Percentiles rank a stretch among this genome's conserved stretches.
These are phyloP conservation scores for Plantago coronopus DNA, from an alignment of 305 asterid species.

Conservation along the genomic window DNA sequence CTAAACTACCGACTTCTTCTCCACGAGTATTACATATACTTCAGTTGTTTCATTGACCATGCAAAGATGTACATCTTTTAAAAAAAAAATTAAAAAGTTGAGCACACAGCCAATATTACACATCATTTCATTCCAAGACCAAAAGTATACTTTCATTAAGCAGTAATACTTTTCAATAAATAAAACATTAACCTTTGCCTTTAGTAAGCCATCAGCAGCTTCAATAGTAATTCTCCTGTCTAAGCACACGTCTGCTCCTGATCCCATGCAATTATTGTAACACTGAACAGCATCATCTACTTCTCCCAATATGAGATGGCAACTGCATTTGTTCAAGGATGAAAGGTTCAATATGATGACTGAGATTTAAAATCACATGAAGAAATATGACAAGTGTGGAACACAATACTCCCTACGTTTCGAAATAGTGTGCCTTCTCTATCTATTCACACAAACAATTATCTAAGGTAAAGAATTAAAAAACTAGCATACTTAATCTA, in stretches of 20 bases:
- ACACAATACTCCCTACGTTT: too few species aligned
- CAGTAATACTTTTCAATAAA: neutral
- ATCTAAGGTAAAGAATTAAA: too few species aligned
- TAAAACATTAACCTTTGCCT: slow-evolving; percentile 62
- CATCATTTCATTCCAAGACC: too few species aligned
- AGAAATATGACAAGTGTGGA: neutral
- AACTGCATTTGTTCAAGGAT: slow-evolving; percentile 41
- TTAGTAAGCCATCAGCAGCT: slow-evolving; percentile 80
- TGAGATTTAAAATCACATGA: slow-evolving; percentile 11
- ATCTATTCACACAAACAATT: too few species aligned
- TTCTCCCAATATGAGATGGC: slow-evolving; percentile 84
- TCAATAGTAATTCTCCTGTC: slow-evolving; percentile 85
- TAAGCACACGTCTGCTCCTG: slow-evolving; percentile 50
- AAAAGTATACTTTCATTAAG: neutral
- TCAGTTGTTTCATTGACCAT: too few species aligned
- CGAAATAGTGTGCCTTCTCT: too few species aligned
- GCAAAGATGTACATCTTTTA: too few species aligned
- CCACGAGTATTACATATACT: too few species aligned
- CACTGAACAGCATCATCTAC: slow-evolving; percentile 57
- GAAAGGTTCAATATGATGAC: slow-evolving; percentile 8
- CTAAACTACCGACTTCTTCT: too few species aligned
- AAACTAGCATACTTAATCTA: too few species aligned
- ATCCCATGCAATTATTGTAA: slow-evolving; percentile 61
- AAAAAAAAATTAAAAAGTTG: too few species aligned
- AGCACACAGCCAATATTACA: neutral